Evolutionary conservation across 2,329 filamentous ascomycete species (phyloP), one percentile per base, ranked within the genome.

Genomic region (Gaeumannomyces sp.): DNA sequence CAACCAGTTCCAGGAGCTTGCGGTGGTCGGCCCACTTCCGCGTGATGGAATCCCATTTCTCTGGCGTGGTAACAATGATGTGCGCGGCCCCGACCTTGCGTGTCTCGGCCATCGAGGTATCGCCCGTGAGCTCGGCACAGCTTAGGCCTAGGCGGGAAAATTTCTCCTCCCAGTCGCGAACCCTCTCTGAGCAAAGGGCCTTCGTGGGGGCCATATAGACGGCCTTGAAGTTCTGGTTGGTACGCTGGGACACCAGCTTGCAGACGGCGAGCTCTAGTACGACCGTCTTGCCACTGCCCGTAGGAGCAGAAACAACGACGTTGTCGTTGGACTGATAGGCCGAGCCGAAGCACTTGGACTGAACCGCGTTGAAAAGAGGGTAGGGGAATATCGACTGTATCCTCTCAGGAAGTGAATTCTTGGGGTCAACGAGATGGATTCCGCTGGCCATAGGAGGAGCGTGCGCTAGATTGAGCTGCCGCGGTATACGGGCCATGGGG

Each of bases 11-110:
- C 75, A 96, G 85, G 25, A 96, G 78, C 68, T 83, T 89, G 63
- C 83, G 83, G 70, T 96, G 89, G 70, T 96, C 92, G 69, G 88
- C 87, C 92, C 92, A 96, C 72, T 92, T 93, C 25, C 92, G 83
- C 0, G 92, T 96, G 73, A 95, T 88, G 66, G 91, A 94, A 72
- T 96, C 92, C 92, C 92, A 96, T 72, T 96, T 96, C 75, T 96
- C 92, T 0, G 92, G 92, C 0, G 92, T 96, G 0, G 92, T 95
- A 67, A 96, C 83, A 69, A 96, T 94, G 68, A 96, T 91, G 60
- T 88, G 88, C 3, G 91, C 91, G 69, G 81, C 85, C 66, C 92
- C 88, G 7, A 94, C 89, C 64, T 83, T 85, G 28, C 81, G 81
- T 66, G 93, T 80, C 69, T 93, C 87, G 6, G 78, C 76, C 63